Evolutionary conservation across 225 moss, liverwort and hornwort genomes (phyloP).

Genomic region (Takakia lepidozioides): DNA sequence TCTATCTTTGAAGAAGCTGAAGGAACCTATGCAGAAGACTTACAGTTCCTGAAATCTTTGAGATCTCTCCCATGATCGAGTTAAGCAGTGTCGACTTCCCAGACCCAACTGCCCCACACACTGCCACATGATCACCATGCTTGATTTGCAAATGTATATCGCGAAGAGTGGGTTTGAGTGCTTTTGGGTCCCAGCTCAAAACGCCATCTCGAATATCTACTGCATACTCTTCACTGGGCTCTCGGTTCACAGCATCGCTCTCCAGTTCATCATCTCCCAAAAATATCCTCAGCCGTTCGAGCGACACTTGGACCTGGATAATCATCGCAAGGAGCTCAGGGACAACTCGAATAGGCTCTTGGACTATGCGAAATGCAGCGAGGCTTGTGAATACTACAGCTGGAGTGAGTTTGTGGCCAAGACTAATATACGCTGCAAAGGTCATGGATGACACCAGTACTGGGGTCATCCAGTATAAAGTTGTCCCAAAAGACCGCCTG

Average conservation of each 20-base stretch:
- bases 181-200: constrained; percentile 45
- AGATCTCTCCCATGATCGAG: constrained; percentile 54
- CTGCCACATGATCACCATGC: constrained; percentile 35
- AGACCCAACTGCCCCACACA: constrained; percentile 49
- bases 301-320: constrained; percentile 45
- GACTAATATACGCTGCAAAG: constrained; percentile 27
- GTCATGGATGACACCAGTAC: constrained; percentile 38
- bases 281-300: constrained; percentile 27
- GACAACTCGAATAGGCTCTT: constrained; percentile 35
- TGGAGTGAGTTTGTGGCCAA: constrained; percentile 39
- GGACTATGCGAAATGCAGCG: constrained; percentile 41
- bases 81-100: constrained; percentile 47
- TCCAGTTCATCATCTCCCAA: constrained; percentile 35
- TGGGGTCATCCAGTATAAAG: constrained; percentile 48
- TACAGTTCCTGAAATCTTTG: constrained; percentile 34
- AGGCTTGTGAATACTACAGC: constrained; percentile 43
- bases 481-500: constrained; percentile 19
- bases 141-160: constrained; percentile 19
- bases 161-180: constrained; percentile 24
- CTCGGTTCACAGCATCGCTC: constrained; percentile 15
- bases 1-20: too few relatives aligned
- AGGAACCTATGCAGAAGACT: too few relatives aligned
- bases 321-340: constrained; percentile 28
- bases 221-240: constrained; percentile 12
- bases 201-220: constrained; percentile 33